Percentiles rank a stretch among this genome's conserved stretches.
Conservation (phyloP, 225 moss, liverwort and hornwort genomes). For the Rhytidiadelphus loreus region DNA sequence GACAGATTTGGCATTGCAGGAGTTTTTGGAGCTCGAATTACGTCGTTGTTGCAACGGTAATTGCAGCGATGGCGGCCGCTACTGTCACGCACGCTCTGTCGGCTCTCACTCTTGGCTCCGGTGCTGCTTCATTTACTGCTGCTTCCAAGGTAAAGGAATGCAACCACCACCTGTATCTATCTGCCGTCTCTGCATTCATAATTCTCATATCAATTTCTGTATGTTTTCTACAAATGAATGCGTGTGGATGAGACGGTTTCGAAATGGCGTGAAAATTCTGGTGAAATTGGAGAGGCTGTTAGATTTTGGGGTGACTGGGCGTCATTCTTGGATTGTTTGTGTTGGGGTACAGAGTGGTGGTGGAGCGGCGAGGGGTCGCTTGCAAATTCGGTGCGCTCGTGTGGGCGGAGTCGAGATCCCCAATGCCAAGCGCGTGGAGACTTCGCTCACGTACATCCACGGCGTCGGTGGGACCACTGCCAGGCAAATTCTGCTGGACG, state of each 20-base stretch:
- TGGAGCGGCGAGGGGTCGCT: neutral
- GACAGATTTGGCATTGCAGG: neutral
- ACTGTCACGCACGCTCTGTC: neutral
- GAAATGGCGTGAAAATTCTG: neutral
- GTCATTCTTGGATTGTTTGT: neutral
- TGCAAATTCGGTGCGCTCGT: slow-evolving; percentile 77
- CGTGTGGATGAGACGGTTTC: neutral
- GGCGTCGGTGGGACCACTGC: slow-evolving; percentile 73
- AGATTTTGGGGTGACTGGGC: neutral
- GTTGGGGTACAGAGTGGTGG: neutral
- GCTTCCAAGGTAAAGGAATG: neutral
- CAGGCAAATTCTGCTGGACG: slow-evolving; percentile 68
- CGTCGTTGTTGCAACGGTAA: neutral
- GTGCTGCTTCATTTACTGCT: neutral
- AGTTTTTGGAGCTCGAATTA: neutral
- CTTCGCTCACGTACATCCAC: slow-evolving; percentile 72
- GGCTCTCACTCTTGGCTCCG: slow-evolving; percentile 1
- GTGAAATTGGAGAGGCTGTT: neutral
- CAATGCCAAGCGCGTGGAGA: slow-evolving; percentile 71
- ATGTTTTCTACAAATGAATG: neutral
- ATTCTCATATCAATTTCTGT: neutral
- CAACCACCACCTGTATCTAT: neutral
- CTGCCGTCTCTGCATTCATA: neutral
- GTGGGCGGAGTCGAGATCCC: slow-evolving; percentile 89
- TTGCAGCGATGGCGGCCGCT: slow-evolving; percentile 5